These are phyloP conservation scores for Verruconis gallopava DNA, from an alignment of 2,329 filamentous ascomycete species.

Conservation along the genomic window DNA sequence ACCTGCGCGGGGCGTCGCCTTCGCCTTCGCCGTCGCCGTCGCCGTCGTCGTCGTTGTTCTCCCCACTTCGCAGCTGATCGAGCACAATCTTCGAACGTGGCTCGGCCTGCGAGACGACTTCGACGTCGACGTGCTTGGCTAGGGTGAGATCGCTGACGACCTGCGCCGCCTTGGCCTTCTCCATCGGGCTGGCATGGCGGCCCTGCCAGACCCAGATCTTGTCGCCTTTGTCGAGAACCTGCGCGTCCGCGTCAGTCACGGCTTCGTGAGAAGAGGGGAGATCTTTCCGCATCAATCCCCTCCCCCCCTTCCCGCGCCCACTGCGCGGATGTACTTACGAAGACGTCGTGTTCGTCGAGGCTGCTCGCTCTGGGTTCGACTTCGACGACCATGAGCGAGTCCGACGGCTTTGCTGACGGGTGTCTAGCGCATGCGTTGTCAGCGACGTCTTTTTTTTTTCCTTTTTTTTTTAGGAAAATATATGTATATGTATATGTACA, in stretches of 20 bases:
- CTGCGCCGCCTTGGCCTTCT: slow-evolving; percentile 55
- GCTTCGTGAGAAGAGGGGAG: too few relatives aligned
- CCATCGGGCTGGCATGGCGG: slow-evolving; percentile 51
- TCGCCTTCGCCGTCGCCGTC: neutral
- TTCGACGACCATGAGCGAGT: slow-evolving; percentile 47
- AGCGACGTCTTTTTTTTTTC: too few relatives aligned
- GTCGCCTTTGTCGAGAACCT: slow-evolving; percentile 44
- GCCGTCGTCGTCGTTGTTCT: too few relatives aligned
- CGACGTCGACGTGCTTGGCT: slow-evolving; percentile 51
- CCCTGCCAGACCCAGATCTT: slow-evolving; percentile 64
- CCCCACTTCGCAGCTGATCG: too few relatives aligned
- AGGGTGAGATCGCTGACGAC: slow-evolving; percentile 52
- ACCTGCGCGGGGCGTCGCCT: neutral
- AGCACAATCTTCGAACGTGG: slow-evolving; percentile 41
- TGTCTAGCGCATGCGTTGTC: slow-evolving; percentile 23
- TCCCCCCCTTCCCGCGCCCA: too few relatives aligned
- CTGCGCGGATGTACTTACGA: too few relatives aligned
- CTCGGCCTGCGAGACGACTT: slow-evolving; percentile 51
- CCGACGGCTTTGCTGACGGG: slow-evolving; percentile 33
- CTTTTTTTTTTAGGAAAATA: too few relatives aligned
- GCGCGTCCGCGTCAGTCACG: too few relatives aligned
- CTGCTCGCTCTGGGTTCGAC: slow-evolving; percentile 49
- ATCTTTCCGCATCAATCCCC: too few relatives aligned
- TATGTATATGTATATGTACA: too few relatives aligned
- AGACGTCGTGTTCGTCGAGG: slow-evolving; percentile 53